These are phyloP conservation scores for Thraustochytrium sp. DNA, from an alignment of 352 stramenopile genomes.

Conservation along the genomic window DNA sequence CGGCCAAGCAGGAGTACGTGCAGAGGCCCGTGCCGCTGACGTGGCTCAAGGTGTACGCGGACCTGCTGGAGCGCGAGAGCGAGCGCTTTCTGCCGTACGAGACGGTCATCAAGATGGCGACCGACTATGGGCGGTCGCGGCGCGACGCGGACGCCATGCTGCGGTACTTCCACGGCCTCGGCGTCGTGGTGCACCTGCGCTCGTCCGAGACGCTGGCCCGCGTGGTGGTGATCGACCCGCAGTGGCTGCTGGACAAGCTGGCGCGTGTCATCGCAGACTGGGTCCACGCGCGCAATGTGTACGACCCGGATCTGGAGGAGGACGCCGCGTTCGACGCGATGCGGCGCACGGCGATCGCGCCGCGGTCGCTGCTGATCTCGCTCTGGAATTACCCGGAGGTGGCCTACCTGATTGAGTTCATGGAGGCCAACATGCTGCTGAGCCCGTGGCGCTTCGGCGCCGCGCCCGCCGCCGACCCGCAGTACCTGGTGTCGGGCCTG, in stretches of 20 bases:
- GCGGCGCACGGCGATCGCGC: not conserved
- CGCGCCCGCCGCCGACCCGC: not conserved
- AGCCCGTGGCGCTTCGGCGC: not conserved
- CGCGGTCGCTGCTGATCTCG: not conserved
- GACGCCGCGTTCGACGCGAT: not conserved
- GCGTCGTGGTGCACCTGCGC: slow-evolving; percentile 11
- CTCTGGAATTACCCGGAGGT: not conserved
- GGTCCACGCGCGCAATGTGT: not conserved
- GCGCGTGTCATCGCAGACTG: not conserved
- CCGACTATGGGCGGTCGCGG: not conserved
- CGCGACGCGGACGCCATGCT: not conserved
- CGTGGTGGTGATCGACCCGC: slow-evolving; percentile 12
- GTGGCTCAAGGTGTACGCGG: slow-evolving; percentile 6
- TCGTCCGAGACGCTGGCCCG: not conserved
- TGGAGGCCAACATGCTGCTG: slow-evolving; percentile 12
- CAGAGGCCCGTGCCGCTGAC: not conserved
- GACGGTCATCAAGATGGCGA: not conserved
- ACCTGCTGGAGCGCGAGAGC: not conserved
- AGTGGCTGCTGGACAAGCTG: slow-evolving; percentile 25
- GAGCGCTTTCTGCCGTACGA: not conserved
- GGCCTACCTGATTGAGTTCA: slow-evolving; percentile 17
- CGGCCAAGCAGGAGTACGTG: not conserved
- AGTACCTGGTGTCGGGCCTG: slow-evolving; percentile 21
- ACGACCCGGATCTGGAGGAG: not conserved
- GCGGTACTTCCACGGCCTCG: not conserved